A percentile compares a stretch with the other conserved stretches of the same genome.
Evolutionary conservation across 2,329 filamentous ascomycete genomes (phyloP).

Genomic region (Cytospora mali): DNA sequence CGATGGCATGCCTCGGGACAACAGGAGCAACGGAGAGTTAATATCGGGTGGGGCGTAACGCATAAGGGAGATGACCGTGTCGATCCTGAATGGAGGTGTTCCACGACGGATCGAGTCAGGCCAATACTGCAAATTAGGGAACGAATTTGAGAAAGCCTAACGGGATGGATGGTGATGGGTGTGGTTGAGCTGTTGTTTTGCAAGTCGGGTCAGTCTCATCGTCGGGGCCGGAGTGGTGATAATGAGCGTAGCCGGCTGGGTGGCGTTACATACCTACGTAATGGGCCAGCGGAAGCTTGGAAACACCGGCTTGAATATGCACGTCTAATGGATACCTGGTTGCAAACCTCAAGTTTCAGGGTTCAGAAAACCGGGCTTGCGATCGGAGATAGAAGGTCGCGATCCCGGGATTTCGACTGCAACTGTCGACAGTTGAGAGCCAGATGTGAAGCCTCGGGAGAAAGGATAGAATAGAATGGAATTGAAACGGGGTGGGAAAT

Average conservation of each 20-base stretch:
- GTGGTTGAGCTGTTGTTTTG: conserved; percentile 5
- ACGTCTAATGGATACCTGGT: background rate
- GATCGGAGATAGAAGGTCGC: background rate
- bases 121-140: conserved; percentile 6
- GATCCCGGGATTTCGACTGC: background rate
- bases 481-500: background rate
- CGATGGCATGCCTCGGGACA: conserved; percentile 20
- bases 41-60: conserved; percentile 15
- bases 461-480: background rate
- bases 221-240: background rate
- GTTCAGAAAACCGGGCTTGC: background rate
- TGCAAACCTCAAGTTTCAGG: background rate
- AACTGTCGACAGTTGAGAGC: background rate
- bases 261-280: background rate
- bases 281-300: background rate
- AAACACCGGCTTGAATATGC: background rate
- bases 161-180: conserved; percentile 27
- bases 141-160: background rate
- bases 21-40: conserved; percentile 10
- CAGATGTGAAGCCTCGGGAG: background rate
- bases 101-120: conserved; percentile 17
- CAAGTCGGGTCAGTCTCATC: background rate
- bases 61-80: conserved; percentile 22
- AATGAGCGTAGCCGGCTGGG: background rate
- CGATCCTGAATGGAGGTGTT: conserved; percentile 17